Evolutionary conservation across 306 rosid species (phyloP), one percentile per base, ranked within the genome.

Genomic region (Oemleria cerasiformis): DNA sequence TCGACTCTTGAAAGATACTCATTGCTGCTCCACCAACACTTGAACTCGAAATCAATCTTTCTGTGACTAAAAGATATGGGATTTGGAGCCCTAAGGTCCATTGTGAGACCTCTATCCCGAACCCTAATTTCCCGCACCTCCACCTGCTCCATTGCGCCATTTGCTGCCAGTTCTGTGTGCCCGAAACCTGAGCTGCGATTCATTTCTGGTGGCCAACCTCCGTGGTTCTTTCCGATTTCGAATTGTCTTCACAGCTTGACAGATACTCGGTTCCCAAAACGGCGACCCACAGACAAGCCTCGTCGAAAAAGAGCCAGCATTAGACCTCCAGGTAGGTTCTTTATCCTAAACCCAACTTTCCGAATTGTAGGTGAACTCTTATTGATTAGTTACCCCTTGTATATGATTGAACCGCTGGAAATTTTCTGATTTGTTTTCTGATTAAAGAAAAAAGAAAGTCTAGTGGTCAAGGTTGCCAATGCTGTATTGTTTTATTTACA

Each of bases 211-310:
- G 68, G 82, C 75, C 73, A 19, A 60, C 78, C 81, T 48, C 88
- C 83, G 38, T 83, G 90, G 89, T 34, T 77, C 68, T 41, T 77
- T 73, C 83, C 84, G 20, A 65, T 80, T 64, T 21, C 62, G 43
- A 88, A 63, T 68, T 86, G 81, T 73, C 78, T 91, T 19, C 87
- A 87, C 81, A 86, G 91, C 83, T 86, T 94, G 84, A 91, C 97
- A 8, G 97, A 94, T 17, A 78, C 97, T 60, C 91, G 91, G 43
- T 80, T 80, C 63, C 97, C 97, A 3, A 93, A 91, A 84, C 79
- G 95, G 67, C 84, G 98, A 3, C 96, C 98, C 39, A 59, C 77
- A 2, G 79, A 78, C 69, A 86, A 82, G 71, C 76, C 98, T 23
- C 95, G 88, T 48, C 90, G 92, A 44, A 94, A 89, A 79, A 85